Evolutionary conservation across 352 stramenopile species (phyloP).

Genomic region (Hyaloperonospora brassicae): DNA sequence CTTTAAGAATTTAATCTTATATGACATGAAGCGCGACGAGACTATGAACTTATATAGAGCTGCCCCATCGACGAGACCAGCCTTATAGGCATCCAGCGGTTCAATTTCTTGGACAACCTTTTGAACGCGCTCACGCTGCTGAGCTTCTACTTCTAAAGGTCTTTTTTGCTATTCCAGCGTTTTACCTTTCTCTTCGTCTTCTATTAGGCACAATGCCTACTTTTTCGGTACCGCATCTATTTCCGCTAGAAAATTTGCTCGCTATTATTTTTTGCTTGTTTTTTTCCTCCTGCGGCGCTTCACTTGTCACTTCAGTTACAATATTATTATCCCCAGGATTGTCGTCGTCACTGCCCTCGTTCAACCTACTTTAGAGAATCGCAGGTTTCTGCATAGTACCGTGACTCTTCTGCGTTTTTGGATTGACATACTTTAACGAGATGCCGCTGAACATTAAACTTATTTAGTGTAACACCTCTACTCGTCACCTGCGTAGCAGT

Average conservation of each 20-base stretch:
- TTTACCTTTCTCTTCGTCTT: conserved; percentile 58
- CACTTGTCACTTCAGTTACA: too few relatives aligned
- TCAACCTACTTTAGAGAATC: too few relatives aligned
- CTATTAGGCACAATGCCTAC: conserved; percentile 51
- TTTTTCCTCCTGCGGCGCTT: too few relatives aligned
- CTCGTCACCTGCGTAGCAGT: conserved; percentile 9
- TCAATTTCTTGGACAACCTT: conserved; percentile 76
- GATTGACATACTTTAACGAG: conserved; percentile 40
- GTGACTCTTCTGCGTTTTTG: conserved; percentile 12
- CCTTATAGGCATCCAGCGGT: conserved; percentile 82
- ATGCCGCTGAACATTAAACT: conserved; percentile 69
- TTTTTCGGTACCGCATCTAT: conserved; percentile 62
- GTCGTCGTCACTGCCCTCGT: too few relatives aligned
- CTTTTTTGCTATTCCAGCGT: conserved; percentile 39
- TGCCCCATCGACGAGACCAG: conserved; percentile 66
- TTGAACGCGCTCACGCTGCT: conserved; percentile 52
- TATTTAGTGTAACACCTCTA: conserved; percentile 25
- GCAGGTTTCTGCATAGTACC: conserved; percentile 14
- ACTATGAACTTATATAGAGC: conserved; percentile 35
- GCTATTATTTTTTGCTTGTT: too few relatives aligned
- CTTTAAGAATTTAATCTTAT: too few relatives aligned
- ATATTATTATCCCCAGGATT: too few relatives aligned
- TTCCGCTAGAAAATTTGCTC: conserved; percentile 55
- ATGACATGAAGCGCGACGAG: too few relatives aligned
- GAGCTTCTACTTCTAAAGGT: conserved; percentile 34